phyloP scores from a whole-genome alignment of 2,329 filamentous ascomycete genomes.

The Fusarium guadeloupense region DNA sequence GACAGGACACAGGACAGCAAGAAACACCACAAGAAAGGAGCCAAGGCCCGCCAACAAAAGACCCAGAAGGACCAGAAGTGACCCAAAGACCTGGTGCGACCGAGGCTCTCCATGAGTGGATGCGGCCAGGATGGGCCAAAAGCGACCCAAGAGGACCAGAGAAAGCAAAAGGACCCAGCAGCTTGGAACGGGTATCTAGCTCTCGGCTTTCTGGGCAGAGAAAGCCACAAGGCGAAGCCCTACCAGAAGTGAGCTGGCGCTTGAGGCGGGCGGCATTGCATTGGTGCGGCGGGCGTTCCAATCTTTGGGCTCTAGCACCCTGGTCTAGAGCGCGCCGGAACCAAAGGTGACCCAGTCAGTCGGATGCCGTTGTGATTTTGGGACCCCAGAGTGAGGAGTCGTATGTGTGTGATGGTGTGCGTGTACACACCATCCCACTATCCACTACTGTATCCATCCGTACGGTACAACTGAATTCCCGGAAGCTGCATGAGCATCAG shows the following conservation, averaged over 20 bases:
- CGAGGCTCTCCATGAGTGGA: conserved; percentile 25
- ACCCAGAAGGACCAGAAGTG: conserved; percentile 10
- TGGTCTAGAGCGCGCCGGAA: conserved; percentile 24
- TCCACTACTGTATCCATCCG: no score
- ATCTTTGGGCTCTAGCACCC: conserved; percentile 12
- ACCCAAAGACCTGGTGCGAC: conserved; percentile 34
- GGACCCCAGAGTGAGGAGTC: conserved; percentile 1
- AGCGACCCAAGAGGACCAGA: conserved; percentile 17
- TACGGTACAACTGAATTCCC: not conserved
- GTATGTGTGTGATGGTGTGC: no score
- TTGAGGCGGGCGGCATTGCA: conserved; percentile 22
- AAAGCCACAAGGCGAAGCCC: conserved; percentile 37
- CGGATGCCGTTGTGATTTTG: conserved; percentile 24
- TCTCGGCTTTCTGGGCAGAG: conserved; percentile 36
- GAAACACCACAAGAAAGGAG: conserved; percentile 30
- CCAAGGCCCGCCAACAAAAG: conserved; percentile 6
- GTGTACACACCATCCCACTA: conserved; percentile 9
- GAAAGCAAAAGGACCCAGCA: conserved; percentile 39
- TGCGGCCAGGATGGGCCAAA: conserved; percentile 22
- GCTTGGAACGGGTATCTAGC: conserved; percentile 45
- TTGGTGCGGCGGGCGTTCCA: conserved; percentile 25
- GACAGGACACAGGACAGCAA: not conserved
- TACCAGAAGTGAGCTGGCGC: conserved; percentile 30
- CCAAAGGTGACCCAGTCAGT: conserved; percentile 34
- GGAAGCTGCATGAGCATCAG: not conserved